Evolutionary conservation across 2,329 filamentous ascomycete genomes (phyloP).

Genomic region (Blastomyces percursus): DNA sequence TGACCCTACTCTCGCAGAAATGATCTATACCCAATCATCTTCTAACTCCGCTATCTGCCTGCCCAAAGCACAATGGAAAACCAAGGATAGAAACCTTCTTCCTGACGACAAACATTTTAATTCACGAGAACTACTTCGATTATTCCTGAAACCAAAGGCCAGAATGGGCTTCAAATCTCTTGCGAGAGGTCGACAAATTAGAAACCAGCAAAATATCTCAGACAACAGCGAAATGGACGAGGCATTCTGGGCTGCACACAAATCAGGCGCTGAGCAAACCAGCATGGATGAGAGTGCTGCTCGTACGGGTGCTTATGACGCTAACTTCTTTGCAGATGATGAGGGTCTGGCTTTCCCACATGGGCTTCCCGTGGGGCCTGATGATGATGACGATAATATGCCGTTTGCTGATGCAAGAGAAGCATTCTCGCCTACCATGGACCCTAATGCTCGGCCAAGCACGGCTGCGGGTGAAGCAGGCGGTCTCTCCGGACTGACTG

Average conservation of each 20-base stretch:
- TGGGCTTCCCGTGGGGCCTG: conserved; percentile 33
- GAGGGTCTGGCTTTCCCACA: conserved; percentile 39
- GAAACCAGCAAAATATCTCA: conserved; percentile 40
- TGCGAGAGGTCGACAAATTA: conserved; percentile 36
- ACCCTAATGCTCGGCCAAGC: conserved; percentile 24
- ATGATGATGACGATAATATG: conserved; percentile 39
- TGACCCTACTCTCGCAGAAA: conserved; percentile 57
- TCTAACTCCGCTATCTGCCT: conserved; percentile 73
- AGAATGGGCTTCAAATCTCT: conserved; percentile 59
- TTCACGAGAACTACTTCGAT: conserved; percentile 73
- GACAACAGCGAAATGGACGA: conserved; percentile 78
- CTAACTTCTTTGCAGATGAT: conserved; percentile 87
- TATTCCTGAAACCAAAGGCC: conserved; percentile 93
- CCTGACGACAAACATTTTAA: conserved; percentile 98
- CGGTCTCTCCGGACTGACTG: conserved; percentile 28
- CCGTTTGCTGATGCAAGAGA: conserved; percentile 41
- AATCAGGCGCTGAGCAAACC: conserved; percentile 43
- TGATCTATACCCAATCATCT: conserved; percentile 69
- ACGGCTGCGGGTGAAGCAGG: conserved; percentile 25
- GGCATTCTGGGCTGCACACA: conserved; percentile 74
- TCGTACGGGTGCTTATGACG: conserved; percentile 73
- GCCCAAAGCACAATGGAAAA: conserved; percentile 91
- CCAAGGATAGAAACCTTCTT: conserved; percentile 81
- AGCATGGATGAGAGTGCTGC: conserved; percentile 45
- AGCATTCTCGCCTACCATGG: conserved; percentile 34